Base-by-base conservation (phyloP, 495 filamentous ascomycete species). In the Pyrenula massariospora region DNA sequence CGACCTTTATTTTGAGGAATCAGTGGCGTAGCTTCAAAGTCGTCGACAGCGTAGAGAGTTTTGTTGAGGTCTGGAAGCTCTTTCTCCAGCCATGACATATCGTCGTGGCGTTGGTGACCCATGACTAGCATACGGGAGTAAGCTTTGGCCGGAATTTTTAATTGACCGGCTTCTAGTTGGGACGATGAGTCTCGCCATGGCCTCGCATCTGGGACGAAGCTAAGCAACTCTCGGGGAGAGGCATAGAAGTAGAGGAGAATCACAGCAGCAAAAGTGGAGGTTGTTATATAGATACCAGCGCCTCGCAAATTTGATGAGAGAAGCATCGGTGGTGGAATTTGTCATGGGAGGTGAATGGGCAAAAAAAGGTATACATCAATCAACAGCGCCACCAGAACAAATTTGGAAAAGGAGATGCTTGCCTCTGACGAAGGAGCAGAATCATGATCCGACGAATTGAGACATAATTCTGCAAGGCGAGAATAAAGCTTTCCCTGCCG, bases 21-120 rank as follows among this genome's bases (percentile, higher is more conserved):
- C 1, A 31, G 55, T 42, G 65, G 65, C 8, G 70, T 62, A 5
- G 80, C 75, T 0, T 62, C 65, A 47, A 72, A 75, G 56, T 80
- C 77, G 63, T 88, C 80, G 51, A 79, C 82, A 22, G 75, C 73
- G 64, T 88, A 89, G 48, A 85, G 66, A 53, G 73, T 24, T 20
- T 20, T 52, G 19, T 20, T 10, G 19, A 52, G 22, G 5, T 20
- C 50, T 20, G 63, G 50, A 12, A 80, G 55, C 65, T 74, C 58
- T 3, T 66, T 58, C 22, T 73, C 68, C n/a, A 84, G 80, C 86
- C 86, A 89, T 8, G 62, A 67, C 0, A 78, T 75, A 64, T 86
- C 76, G 57, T 87, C 84, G 1, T 67, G 61, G 31, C 65, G 72
- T 19, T 77, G 74, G 11, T 74, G 73, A 5, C 84, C 77, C 11